Evolutionary conservation across 1,284 basidiomycete genomes (phyloP).

Genomic region (Malassezia dermatis): DNA sequence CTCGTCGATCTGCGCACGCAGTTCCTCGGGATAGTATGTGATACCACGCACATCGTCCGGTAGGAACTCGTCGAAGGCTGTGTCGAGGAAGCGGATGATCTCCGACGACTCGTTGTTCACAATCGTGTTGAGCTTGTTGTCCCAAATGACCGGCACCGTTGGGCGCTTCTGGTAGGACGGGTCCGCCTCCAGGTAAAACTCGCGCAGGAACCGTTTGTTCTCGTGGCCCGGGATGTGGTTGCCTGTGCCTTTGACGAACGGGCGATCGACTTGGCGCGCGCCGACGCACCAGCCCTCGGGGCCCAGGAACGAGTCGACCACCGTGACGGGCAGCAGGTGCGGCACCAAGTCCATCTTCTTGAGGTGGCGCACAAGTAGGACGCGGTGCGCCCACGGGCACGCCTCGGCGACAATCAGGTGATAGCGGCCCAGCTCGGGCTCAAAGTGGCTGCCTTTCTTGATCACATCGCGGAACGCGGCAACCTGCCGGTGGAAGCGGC

Average conservation of each 20-base stretch:
- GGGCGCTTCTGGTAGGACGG: conserved; percentile 50
- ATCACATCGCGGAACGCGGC: conserved; percentile 65
- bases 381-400: conserved; percentile 78
- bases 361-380: conserved; percentile 75
- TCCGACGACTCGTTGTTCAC: conserved; percentile 61
- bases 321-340: conserved; percentile 52
- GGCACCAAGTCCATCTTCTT: conserved; percentile 82
- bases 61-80: conserved; percentile 41
- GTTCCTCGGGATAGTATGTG: conserved; percentile 59
- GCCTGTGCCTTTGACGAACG: conserved; percentile 32
- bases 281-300: conserved; percentile 78
- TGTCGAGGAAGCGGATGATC: conserved; percentile 79
- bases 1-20: conserved; percentile 66
- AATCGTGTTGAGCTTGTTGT: conserved; percentile 75
- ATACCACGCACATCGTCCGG: conserved; percentile 25
- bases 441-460: conserved; percentile 62
- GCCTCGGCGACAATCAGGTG: conserved; percentile 35
- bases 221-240: conserved; percentile 38
- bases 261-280: conserved; percentile 26
- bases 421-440: conserved; percentile 65
- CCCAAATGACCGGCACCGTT: conserved; percentile 73
- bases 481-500: conserved; percentile 67
- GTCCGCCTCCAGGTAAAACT: conserved; percentile 71
- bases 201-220: conserved; percentile 61
- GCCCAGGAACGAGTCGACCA: conserved; percentile 77